Evolutionary conservation across 257 asterid genomes (phyloP), one percentile per base, ranked within the genome.

Genomic region (Solanum raphanifolium): DNA sequence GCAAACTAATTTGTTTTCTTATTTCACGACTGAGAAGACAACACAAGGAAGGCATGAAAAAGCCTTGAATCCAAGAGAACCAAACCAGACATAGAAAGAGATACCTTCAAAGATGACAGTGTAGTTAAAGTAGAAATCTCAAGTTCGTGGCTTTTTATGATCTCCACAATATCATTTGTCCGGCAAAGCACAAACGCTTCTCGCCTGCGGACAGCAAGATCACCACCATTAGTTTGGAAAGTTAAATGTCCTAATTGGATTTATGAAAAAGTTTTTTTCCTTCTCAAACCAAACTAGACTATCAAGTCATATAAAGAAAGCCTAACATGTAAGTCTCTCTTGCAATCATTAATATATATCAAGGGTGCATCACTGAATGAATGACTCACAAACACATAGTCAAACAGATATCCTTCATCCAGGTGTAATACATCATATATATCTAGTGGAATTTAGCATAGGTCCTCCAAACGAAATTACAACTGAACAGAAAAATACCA

Each of bases 51-150:
- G 85, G 52, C 27, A 81, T 46, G 25, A 46, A 81, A 36, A 81
- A 81, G 18, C n/a, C 41, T 16, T 16, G 25, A 29, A 46, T 81
- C 41, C 9, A 81, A 48, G 15, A 46, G 20, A 81, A 29, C 68
- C 85, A 81, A 29, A 31, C 68, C 5, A 46, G 68, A 81, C 68
- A 48, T 10, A 81, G 68, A 46, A 81, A 46, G 68, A 86, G 93
- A 21, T 92, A 95, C 99, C 86, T 93, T 90, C 88, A 95, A 88
- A 68, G 98, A 94, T 88, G 98, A 91, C 87, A 95, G 84, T 23
- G 92, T 89, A 81, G 98, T 98, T 74, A 97, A 97, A 36, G 98
- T 97, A 83, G 92, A 41, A 73, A 97, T 97, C 93, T 94, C 99
- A 83, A 93, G 89, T 81, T 93, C 92, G 38, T 88, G 94, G 32